These are phyloP conservation scores for Cyclaneusma minus DNA, from an alignment of 2,329 filamentous ascomycete species.

Conservation along the genomic window DNA sequence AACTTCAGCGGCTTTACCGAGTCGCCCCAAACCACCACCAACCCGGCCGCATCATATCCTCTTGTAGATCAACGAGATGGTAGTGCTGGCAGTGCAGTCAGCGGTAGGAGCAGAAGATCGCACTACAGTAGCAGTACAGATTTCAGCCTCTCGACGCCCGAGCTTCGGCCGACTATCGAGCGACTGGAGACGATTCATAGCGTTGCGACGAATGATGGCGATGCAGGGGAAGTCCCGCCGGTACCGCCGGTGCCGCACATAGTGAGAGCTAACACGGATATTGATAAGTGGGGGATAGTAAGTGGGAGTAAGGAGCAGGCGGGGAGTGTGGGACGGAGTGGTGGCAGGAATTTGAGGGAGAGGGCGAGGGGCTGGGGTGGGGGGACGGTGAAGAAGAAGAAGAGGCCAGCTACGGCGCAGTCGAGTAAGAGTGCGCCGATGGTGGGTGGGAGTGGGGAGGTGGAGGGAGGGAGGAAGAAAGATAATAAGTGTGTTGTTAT, in stretches of 20 bases:
- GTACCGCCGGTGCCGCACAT: conserved; percentile 7
- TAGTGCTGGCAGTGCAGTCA: too few species aligned
- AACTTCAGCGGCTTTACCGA: background rate
- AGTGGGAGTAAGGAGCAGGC: too few species aligned
- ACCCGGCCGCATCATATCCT: conserved; percentile 8
- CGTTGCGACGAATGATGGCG: conserved; percentile 13
- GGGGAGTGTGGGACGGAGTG: conserved; percentile 43
- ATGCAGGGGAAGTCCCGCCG: conserved; percentile 9
- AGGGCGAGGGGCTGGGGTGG: conserved; percentile 37
- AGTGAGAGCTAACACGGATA: conserved; percentile 1
- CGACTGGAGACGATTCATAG: conserved; percentile 40
- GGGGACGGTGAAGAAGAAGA: conserved; percentile 20
- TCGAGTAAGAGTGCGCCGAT: background rate
- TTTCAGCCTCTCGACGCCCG: conserved; percentile 27
- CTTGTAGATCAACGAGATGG: too few species aligned
- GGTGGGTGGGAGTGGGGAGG: background rate
- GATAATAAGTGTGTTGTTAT: conserved; percentile 37
- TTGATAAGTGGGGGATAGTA: conserved; percentile 1
- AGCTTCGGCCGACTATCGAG: conserved; percentile 28
- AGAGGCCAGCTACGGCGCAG: conserved; percentile 7
- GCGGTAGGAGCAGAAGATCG: too few species aligned
- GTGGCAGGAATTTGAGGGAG: conserved; percentile 45
- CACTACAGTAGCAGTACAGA: conserved; percentile 8
- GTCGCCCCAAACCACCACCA: conserved; percentile 4
- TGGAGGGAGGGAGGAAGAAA: conserved; percentile 15